Conservation (phyloP, 306 rosid genomes). For the Styphnolobium japonicum region DNA sequence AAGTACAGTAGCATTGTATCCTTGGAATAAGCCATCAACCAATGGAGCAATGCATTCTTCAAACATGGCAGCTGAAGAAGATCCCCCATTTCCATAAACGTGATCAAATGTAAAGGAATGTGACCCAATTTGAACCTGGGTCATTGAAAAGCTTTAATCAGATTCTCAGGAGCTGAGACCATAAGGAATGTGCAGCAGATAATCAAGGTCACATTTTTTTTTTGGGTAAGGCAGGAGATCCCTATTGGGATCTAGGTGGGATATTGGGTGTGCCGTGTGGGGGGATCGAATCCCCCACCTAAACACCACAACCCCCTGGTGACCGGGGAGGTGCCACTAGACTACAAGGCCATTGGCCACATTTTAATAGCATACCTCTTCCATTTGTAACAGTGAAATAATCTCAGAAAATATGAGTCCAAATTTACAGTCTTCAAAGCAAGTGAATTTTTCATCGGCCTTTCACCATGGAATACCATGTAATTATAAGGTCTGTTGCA, state of each 20-base stretch:
- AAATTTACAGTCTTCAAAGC: not conserved
- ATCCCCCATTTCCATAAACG: constrained; percentile 67
- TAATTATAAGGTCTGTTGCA: not conserved
- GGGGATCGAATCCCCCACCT: too few relatives aligned
- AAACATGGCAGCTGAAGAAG: constrained; percentile 64
- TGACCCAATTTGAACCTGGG: constrained; percentile 72
- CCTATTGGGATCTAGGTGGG: too few relatives aligned
- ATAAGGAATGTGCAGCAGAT: constrained; percentile 12
- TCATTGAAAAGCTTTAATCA: constrained; percentile 31
- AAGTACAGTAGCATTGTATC: constrained; percentile 83
- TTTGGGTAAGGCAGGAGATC: too few relatives aligned
- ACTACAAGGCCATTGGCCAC: too few relatives aligned
- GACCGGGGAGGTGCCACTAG: too few relatives aligned
- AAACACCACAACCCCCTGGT: too few relatives aligned
- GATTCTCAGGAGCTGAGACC: constrained; percentile 15
- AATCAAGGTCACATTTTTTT: constrained; percentile 21
- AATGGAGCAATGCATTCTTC: constrained; percentile 76
- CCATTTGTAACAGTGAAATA: not conserved
- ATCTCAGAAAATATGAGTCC: constrained; percentile 3
- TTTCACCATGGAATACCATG: not conserved
- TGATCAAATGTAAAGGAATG: constrained; percentile 85
- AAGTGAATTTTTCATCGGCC: not conserved
- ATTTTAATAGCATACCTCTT: not conserved
- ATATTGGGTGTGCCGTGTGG: too few relatives aligned
- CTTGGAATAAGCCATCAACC: constrained; percentile 79